Percentiles rank a stretch among this genome's conserved stretches.
Conservation (phyloP, 2,329 filamentous ascomycete genomes). For the Pseudocercospora fijiensis region DNA sequence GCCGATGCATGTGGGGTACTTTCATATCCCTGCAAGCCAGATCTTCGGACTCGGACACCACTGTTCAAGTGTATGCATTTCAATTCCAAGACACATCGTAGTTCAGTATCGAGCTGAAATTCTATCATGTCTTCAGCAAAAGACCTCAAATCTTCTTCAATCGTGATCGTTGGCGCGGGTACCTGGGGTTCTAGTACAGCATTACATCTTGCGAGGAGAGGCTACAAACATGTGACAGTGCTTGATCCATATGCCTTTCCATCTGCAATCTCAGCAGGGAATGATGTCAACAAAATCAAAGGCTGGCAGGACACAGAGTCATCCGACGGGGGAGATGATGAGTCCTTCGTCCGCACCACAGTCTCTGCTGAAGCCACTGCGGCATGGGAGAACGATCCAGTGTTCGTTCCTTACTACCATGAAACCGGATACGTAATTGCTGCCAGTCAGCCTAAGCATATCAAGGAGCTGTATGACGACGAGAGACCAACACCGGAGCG, state of each 20-base stretch:
- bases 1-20: background rate
- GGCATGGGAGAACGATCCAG: slow-evolving; percentile 47
- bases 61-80: background rate
- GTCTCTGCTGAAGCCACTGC: slow-evolving; percentile 41
- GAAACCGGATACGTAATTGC: slow-evolving; percentile 51
- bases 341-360: slow-evolving; percentile 39
- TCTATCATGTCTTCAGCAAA: background rate
- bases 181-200: slow-evolving; percentile 56
- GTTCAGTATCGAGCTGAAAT: background rate
- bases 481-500: slow-evolving; percentile 26
- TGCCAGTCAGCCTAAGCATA: slow-evolving; percentile 45
- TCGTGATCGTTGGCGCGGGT: slow-evolving; percentile 51
- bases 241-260: slow-evolving; percentile 50
- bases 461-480: slow-evolving; percentile 24
- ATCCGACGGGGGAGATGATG: slow-evolving; percentile 33
- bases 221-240: slow-evolving; percentile 51
- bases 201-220: slow-evolving; percentile 51
- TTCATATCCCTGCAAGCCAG: background rate
- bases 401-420: slow-evolving; percentile 49
- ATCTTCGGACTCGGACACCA: background rate
- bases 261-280: slow-evolving; percentile 51
- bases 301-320: slow-evolving; percentile 26
- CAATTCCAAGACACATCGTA: background rate
- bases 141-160: slow-evolving; percentile 14
- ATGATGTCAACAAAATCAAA: slow-evolving; percentile 52